These are phyloP conservation scores for Coniochaeta sp. DNA, from an alignment of 2,329 filamentous ascomycete genomes.

Conservation along the genomic window DNA sequence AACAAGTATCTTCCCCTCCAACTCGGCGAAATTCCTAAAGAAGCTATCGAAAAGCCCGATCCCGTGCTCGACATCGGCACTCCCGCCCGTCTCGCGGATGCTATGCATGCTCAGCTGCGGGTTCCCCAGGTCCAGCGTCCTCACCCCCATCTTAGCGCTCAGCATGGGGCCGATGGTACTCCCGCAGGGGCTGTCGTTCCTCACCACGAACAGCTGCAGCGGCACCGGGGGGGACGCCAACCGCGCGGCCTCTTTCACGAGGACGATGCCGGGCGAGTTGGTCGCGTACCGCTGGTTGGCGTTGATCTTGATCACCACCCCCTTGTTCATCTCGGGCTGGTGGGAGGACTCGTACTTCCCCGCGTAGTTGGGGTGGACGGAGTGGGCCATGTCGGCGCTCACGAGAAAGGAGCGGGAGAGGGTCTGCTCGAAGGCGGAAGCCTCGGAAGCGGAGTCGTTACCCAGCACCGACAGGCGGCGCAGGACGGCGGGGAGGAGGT, in stretches of 20 bases:
- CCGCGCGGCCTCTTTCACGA: constrained; percentile 80
- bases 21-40: constrained; percentile 72
- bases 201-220: constrained; percentile 89
- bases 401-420: constrained; percentile 86
- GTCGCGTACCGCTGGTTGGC: constrained; percentile 96
- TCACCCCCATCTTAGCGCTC: constrained; percentile 74
- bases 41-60: constrained; percentile 84
- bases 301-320: constrained; percentile 95
- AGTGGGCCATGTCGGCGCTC: constrained; percentile 96
- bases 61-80: constrained; percentile 79
- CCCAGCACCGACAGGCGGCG: constrained; percentile 76
- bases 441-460: constrained; percentile 33
- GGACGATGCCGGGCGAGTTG: constrained; percentile 88
- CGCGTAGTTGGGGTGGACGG: constrained; percentile 90
- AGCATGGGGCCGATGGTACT: constrained; percentile 98
- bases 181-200: constrained; percentile 91
- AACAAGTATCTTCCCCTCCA: constrained; percentile 78
- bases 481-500: constrained; percentile 80
- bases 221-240: constrained; percentile 60
- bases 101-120: constrained; percentile 95
- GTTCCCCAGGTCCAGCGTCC: constrained; percentile 90
- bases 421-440: constrained; percentile 89
- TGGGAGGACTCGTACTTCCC: constrained; percentile 89
- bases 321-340: constrained; percentile 91
- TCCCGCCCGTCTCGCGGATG: constrained; percentile 87